Evolutionary conservation across 306 rosid genomes (phyloP).

Genomic region (Spatholobus suberectus): DNA sequence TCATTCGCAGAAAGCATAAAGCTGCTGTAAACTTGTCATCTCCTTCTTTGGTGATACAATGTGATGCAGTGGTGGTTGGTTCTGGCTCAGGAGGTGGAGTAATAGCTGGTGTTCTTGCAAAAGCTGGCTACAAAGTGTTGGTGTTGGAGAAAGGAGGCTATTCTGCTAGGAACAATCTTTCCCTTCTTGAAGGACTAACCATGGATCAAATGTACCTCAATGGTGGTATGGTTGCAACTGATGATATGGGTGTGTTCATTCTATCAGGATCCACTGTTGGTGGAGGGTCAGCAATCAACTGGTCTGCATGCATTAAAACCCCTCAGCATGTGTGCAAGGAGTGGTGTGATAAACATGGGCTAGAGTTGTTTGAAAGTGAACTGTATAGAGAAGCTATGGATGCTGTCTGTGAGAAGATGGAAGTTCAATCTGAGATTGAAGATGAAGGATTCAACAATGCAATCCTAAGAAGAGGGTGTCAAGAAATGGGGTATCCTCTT

Average conservation of each 20-base stretch:
- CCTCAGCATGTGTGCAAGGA: slow-evolving; percentile 71
- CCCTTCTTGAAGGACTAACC: slow-evolving; percentile 79
- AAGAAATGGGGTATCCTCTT: slow-evolving; percentile 74
- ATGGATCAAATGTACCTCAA: slow-evolving; percentile 78
- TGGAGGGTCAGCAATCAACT: slow-evolving; percentile 83
- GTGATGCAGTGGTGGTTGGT: slow-evolving; percentile 84
- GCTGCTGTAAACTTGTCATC: slow-evolving; percentile 24
- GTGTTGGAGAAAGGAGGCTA: slow-evolving; percentile 82
- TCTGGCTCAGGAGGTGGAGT: slow-evolving; percentile 90
- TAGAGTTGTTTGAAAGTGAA: slow-evolving; percentile 68
- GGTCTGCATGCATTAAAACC: slow-evolving; percentile 74
- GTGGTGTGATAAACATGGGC: slow-evolving; percentile 57
- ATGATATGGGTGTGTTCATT: slow-evolving; percentile 57
- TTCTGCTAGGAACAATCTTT: slow-evolving; percentile 72
- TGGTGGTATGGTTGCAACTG: slow-evolving; percentile 68
- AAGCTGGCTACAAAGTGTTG: slow-evolving; percentile 77
- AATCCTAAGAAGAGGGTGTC: slow-evolving; percentile 74
- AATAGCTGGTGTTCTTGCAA: slow-evolving; percentile 73
- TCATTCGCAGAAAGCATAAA: slow-evolving; percentile 37
- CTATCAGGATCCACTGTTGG: slow-evolving; percentile 87
- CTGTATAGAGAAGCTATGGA: slow-evolving; percentile 75
- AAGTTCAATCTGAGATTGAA: slow-evolving; percentile 65
- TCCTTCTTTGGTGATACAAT: slow-evolving; percentile 64
- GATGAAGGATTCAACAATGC: slow-evolving; percentile 86
- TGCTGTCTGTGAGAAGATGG: slow-evolving; percentile 70